Conservation (phyloP, 108 stramenopile species). For the Nannochloropsis salina region DNA sequence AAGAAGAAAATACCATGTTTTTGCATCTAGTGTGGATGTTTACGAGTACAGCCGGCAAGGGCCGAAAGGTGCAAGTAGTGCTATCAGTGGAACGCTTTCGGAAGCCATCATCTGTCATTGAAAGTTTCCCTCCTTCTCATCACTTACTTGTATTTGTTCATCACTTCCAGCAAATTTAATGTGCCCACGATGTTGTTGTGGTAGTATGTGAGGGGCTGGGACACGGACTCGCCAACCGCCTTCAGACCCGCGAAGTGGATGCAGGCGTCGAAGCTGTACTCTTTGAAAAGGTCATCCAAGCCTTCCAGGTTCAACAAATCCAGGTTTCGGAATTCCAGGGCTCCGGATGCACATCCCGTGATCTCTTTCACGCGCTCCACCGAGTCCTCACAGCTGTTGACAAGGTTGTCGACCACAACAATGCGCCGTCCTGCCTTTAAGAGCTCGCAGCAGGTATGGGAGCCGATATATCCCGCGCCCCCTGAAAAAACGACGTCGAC, state of each 20-base stretch:
- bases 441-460: slow-evolving; percentile 91
- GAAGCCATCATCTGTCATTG: no score
- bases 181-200: slow-evolving; percentile 92
- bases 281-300: slow-evolving; percentile 43
- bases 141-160: slow-evolving; percentile 70
- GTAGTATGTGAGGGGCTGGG: slow-evolving; percentile 86
- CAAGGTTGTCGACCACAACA: slow-evolving; percentile 85
- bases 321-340: slow-evolving; percentile 49
- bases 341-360: slow-evolving; percentile 43
- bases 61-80: no score
- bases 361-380: slow-evolving; percentile 74
- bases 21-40: slow-evolving; percentile 55
- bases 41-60: no score
- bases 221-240: slow-evolving; percentile 87
- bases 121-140: not conserved
- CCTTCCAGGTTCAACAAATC: slow-evolving; percentile 49
- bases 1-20: slow-evolving; percentile 81
- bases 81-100: no score
- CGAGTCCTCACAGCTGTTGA: slow-evolving; percentile 80
- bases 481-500: slow-evolving; percentile 81
- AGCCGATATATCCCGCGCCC: slow-evolving; percentile 97
- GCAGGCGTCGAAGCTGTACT: slow-evolving; percentile 75
- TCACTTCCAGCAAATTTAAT: slow-evolving; percentile 66
- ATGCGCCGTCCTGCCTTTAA: slow-evolving; percentile 70
- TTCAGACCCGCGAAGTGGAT: slow-evolving; percentile 99